Evolutionary conservation across 208 protist genomes (phyloP), one percentile per base, ranked within the genome.

Genomic region (Acanthamoeba divionensis): DNA sequence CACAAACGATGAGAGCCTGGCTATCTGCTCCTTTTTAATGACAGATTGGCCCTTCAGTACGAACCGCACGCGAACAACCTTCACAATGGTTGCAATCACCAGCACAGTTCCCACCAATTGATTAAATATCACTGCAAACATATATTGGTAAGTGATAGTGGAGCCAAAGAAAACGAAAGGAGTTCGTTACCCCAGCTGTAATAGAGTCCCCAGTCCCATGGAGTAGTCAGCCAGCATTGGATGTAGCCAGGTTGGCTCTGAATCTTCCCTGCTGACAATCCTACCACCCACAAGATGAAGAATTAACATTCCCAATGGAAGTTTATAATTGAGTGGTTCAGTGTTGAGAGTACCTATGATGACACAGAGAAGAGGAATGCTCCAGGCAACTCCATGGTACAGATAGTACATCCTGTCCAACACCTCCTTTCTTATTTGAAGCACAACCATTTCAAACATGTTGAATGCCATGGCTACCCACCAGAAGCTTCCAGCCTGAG

Each of bases 391-490:
- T 13, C 57, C 5, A 54, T 83, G 73, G 2, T 47, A 83, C 18
- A 83, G 41, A 13, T 65, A 31, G 26, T 83, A 54, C 48, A 26
- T 65, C 31, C 15, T 0, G 0, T 21, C 9, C 0, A 41, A 21
- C 18, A 60, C 10, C 5, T 41, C 4, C 55, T 26, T 8, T n/a
- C 26, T 65, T 7, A 12, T n/a, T 12, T 2, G 0, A 38, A 31
- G 26, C 52, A 3, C 0, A 0, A 8, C n/a, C 21, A 83, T 54
- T 54, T 83, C 73, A 21, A 83, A 83, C 7, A 83, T 36, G 48
- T 18, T 83, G 73, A 83, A 47, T 33, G 52, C 57, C n/a, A 83
- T 47, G 29, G 73, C 44, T 12, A 83, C 52, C 73, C 73, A 83
- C 73, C 73, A 83, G 48, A 83, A 83, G 50, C 47, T 63, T 47